Base-by-base conservation (phyloP, 2,329 filamentous ascomycete species). In the Balansia obtecta region DNA sequence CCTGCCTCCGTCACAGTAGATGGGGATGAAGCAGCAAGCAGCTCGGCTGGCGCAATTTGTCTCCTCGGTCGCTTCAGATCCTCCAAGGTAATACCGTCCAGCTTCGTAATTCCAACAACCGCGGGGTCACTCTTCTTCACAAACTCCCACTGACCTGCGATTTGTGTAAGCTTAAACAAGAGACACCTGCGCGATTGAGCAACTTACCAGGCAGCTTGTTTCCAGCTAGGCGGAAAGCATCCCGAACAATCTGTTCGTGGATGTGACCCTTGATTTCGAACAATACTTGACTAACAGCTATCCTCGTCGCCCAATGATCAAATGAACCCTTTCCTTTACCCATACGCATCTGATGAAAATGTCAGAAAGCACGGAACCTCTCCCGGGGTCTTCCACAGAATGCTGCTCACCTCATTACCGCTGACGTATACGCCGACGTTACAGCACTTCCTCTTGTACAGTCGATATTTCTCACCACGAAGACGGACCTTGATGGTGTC, bases 251-350 rank as follows among this genome's bases (percentile, higher is more conserved):
- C 71, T 95, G 87, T 73, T 98, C 93, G 77, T 98, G 93, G 56
- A 97, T 64, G 59, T 89, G 80, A 44, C 93, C 93, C 68, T 88
- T 89, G 58, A 98, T 71, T 70, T 98, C 93, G 58, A 98, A 94
- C 18, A 96, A 74, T 46, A 98, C 81, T 66, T 93, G 87, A 69
- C 86, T 95, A 48, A 97, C 88, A 9, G 88, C 82, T 58, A 97
- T 83, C 68, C 91, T 82, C 20, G 86, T 81, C 4, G 91, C 89
- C 93, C 93, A 98, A 64, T 95, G 88, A 66, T 98, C 93, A 64
- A 98, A 97, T 55, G 84, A 86, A 59, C 93, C 93, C 68, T 98
- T 98, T 70, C 93, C 93, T 71, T 97, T 98, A 67, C 93, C 93
- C 94, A 98, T 98, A 79, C 93, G 85, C 67, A 88, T 85, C 81